Conservation (phyloP, 208 protist genomes). For the Leishmania tarentolae region DNA sequence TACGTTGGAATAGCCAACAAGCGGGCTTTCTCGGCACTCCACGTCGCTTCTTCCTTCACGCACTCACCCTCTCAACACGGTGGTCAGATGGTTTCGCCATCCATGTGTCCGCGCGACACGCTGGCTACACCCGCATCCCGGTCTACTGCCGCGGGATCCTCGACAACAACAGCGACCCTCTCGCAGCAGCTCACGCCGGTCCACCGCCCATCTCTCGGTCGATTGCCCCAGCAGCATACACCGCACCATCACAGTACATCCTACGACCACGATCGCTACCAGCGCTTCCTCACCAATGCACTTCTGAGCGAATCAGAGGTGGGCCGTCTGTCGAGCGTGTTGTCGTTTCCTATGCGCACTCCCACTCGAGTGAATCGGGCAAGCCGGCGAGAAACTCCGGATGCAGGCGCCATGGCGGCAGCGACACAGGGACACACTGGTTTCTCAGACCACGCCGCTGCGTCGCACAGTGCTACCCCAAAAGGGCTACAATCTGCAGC, state of each 20-base stretch:
- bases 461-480: not conserved
- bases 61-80: not conserved
- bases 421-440: not conserved
- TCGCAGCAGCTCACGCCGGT: conserved; percentile 18
- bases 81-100: not conserved
- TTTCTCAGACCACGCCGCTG: not conserved
- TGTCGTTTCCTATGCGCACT: conserved; percentile 14
- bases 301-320: conserved; percentile 19
- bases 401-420: not conserved
- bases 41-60: not conserved
- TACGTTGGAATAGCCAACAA: conserved; percentile 32
- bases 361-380: not conserved
- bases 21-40: conserved; percentile 20
- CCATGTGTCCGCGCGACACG: not conserved
- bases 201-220: conserved; percentile 3
- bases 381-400: conserved; percentile 3
- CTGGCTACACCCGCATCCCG: not conserved
- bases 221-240: not conserved
- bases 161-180: not conserved
- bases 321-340: conserved; percentile 4
- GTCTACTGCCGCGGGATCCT: not conserved
- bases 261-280: conserved; percentile 25
- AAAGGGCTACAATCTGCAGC: not conserved
- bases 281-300: conserved; percentile 24
- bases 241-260: conserved; percentile 21